Evolutionary conservation across 257 asterid genomes (phyloP).

Genomic region (Solanum appendiculatum): DNA sequence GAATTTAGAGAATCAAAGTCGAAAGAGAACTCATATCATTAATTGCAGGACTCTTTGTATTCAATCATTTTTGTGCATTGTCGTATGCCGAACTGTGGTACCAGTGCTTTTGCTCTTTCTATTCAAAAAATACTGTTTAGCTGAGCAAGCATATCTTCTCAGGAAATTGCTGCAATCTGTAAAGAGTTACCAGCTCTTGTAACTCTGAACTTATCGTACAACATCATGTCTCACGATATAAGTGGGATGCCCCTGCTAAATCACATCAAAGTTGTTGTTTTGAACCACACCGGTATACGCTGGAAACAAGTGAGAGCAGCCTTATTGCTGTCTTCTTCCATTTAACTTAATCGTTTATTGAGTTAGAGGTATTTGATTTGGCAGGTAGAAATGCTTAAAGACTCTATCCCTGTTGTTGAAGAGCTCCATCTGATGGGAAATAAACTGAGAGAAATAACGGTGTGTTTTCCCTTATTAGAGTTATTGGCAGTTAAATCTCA

Average conservation of each 20-base stretch:
- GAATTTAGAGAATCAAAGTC: not conserved
- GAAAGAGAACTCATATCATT: not conserved
- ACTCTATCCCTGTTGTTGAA: constrained; percentile 51
- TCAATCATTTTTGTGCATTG: not conserved
- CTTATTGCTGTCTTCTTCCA: constrained; percentile 1
- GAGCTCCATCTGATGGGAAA: constrained; percentile 95
- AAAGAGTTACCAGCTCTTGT: constrained; percentile 60
- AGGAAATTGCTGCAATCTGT: constrained; percentile 76
- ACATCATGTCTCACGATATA: constrained; percentile 46
- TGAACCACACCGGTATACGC: constrained; percentile 68
- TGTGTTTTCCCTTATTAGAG: constrained; percentile 8
- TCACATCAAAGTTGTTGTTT: constrained; percentile 51
- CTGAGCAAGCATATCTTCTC: constrained; percentile 7
- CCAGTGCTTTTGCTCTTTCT: not conserved
- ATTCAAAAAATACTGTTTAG: not conserved
- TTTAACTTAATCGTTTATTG: not conserved
- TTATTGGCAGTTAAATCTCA: not conserved
- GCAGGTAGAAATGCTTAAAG: constrained; percentile 79
- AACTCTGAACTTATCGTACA: constrained; percentile 63
- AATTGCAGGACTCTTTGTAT: not conserved
- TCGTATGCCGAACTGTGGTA: not conserved
- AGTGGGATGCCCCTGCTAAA: constrained; percentile 38
- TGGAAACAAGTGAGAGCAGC: constrained; percentile 64
- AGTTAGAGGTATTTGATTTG: constrained; percentile 4
- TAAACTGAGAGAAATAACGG: constrained; percentile 54